Conservation (phyloP, 441 rosid species). For the Adansonia gregorii region DNA sequence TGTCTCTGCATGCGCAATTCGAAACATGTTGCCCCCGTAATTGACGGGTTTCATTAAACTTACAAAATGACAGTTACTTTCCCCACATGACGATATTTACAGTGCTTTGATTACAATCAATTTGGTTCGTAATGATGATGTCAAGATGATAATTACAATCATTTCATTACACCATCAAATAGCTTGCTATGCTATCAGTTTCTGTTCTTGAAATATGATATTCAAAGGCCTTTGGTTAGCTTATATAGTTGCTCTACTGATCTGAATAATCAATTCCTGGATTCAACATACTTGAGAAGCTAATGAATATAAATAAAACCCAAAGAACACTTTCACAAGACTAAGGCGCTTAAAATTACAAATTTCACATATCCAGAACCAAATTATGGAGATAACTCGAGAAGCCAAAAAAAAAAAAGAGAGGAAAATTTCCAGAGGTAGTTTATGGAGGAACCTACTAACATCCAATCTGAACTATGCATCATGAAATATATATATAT, state of each 20-base stretch:
- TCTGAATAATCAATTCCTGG: neutral
- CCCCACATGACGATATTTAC: neutral
- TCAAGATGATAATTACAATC: conserved; percentile 16
- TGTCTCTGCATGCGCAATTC: conserved; percentile 24
- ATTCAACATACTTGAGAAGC: neutral
- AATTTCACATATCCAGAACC: neutral
- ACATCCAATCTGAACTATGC: neutral
- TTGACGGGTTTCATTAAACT: conserved; percentile 26
- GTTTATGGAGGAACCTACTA: neutral
- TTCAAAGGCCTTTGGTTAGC: neutral
- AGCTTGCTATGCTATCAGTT: neutral
- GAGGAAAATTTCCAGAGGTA: neutral
- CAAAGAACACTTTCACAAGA: neutral
- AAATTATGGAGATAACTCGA: neutral
- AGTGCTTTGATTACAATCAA: neutral
- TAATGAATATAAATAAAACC: neutral
- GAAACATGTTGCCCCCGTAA: conserved; percentile 21
- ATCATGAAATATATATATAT: neutral
- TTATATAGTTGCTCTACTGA: neutral
- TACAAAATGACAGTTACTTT: neutral
- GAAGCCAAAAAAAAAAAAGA: neutral
- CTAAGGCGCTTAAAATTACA: neutral
- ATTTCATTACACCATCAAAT: conserved; percentile 12
- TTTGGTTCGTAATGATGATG: conserved; percentile 14
- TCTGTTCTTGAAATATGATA: neutral